These are phyloP conservation scores for Hyphopichia wangnamkhiaoensis DNA, from an alignment of 1,139 yeast genomes.

Conservation along the genomic window DNA sequence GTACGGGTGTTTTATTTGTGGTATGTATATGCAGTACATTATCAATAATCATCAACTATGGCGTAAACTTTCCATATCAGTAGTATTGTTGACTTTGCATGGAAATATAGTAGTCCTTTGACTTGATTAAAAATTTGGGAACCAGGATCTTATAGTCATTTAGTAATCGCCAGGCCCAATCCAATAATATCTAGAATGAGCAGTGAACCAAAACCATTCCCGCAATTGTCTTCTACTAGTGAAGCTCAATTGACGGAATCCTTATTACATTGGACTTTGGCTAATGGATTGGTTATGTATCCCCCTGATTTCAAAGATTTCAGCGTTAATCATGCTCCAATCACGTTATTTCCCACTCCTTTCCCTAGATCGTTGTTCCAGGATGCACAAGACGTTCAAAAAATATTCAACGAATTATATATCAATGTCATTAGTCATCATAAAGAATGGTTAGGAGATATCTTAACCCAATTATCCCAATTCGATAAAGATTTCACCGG, in stretches of 20 bases:
- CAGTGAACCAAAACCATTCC: constrained; percentile 25
- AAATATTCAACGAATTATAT: constrained; percentile 70
- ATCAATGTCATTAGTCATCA: constrained; percentile 57
- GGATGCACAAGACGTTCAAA: constrained; percentile 69
- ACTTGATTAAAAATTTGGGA: no score
- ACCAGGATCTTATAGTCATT: background rate
- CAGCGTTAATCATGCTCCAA: constrained; percentile 73
- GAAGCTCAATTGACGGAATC: constrained; percentile 36
- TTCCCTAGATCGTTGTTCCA: constrained; percentile 69
- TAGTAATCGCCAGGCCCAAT: background rate
- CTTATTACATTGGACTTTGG: constrained; percentile 72
- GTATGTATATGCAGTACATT: background rate
- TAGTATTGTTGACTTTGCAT: background rate
- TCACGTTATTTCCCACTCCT: constrained; percentile 89
- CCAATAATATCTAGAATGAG: constrained; percentile 1
- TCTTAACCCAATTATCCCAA: constrained; percentile 54
- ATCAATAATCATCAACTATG: constrained; percentile 3
- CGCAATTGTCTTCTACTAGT: constrained; percentile 29
- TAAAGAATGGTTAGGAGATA: constrained; percentile 59
- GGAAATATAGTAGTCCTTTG: background rate
- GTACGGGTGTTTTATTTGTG: no score
- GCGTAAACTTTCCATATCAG: background rate
- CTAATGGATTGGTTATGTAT: constrained; percentile 78
- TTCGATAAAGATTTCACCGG: constrained; percentile 83
- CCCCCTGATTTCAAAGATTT: constrained; percentile 54